Evolutionary conservation across 495 filamentous ascomycete species (phyloP), one percentile per base, ranked within the genome.

Genomic region (Penicillium salamii): DNA sequence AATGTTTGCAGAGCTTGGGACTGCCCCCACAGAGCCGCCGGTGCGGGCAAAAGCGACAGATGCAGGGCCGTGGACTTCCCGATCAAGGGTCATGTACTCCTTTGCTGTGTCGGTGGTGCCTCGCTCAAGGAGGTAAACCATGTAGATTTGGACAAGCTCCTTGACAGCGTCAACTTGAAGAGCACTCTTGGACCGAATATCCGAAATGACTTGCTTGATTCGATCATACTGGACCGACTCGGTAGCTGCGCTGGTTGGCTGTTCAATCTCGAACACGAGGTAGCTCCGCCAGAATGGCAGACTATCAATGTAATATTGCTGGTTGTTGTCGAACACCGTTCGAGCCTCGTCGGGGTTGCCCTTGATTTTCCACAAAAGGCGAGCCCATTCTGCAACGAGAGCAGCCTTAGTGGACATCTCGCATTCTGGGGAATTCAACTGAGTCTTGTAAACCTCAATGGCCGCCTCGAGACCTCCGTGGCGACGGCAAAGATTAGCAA

Each of bases 251-350:
- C 75, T 86, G 3, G 88, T 90, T 7, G 90, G 87, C 61, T 97
- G 95, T 31, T 88, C 84, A 33, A 95, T 74, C 73, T 99, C 93
- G 54, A 99, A 96, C 42, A 83, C 72, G 9, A 97, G 78, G 69
- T 89, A 99, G 63, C 84, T 88, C 47, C 83, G 78, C 92, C 91
- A 97, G 80, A 99, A 99, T 18, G 85, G 78, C n/a, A 82, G 79
- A 59, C 89, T 95, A 56, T 92, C 88, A 13, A 87, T 77, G 66
- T 95, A 96, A 76, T 84, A 89, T 54, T 91, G 83, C 42, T 89
- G 78, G 58, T 95, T 90, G 59, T 83, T 85, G 52, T 86, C 72
- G 72, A 88, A 99, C 0, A 96, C 85, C 42, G 87, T 78, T 7
- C 95, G 86, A 20, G 93, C 92, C 59, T 93, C 91, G 26, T 91